Conservation (phyloP, 2,329 filamentous ascomycete genomes). For the Aspergillus sp. region DNA sequence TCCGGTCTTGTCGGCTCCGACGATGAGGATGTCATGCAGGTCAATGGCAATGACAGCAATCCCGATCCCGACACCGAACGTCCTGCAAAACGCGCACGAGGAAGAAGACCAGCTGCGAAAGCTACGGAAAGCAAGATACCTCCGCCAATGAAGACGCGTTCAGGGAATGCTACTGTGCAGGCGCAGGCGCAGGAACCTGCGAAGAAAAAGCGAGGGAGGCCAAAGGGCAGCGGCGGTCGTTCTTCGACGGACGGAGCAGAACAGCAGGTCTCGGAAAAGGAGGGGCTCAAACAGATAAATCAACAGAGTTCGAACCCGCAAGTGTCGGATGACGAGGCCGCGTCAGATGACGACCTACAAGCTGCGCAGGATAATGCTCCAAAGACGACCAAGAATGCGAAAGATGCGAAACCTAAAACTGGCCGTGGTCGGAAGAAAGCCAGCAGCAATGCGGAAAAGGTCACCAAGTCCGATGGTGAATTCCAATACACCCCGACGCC, state of each 20-base stretch:
- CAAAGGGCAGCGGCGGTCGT: constrained; percentile 24
- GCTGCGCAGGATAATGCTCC: constrained; percentile 7
- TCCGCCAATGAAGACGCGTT: constrained; percentile 23
- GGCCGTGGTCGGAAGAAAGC: constrained; percentile 20
- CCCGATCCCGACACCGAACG: constrained; percentile 26
- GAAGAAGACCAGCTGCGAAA: constrained; percentile 37
- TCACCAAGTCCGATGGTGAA: constrained; percentile 31
- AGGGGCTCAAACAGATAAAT: constrained; percentile 21
- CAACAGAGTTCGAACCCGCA: constrained; percentile 19
- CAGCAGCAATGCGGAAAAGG: constrained; percentile 11
- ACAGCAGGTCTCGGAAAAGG: constrained; percentile 28
- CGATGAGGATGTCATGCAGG: constrained; percentile 33
- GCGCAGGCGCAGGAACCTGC: constrained; percentile 15
- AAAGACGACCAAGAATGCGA: constrained; percentile 15
- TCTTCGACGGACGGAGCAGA: constrained; percentile 17
- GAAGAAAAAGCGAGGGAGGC: constrained; percentile 25
- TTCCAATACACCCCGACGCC: constrained; percentile 35
- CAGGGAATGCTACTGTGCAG: constrained; percentile 12
- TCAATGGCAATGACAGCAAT: constrained; percentile 23
- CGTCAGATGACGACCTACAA: constrained; percentile 22
- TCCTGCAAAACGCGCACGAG: constrained; percentile 32
- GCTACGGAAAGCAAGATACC: constrained; percentile 31
- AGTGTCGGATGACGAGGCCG: constrained; percentile 3
- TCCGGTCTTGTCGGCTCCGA: constrained; percentile 45
- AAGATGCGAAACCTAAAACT: constrained; percentile 14